Conservation (phyloP, 768 basidiomycete genomes). For the Peribolospora baueri region DNA sequence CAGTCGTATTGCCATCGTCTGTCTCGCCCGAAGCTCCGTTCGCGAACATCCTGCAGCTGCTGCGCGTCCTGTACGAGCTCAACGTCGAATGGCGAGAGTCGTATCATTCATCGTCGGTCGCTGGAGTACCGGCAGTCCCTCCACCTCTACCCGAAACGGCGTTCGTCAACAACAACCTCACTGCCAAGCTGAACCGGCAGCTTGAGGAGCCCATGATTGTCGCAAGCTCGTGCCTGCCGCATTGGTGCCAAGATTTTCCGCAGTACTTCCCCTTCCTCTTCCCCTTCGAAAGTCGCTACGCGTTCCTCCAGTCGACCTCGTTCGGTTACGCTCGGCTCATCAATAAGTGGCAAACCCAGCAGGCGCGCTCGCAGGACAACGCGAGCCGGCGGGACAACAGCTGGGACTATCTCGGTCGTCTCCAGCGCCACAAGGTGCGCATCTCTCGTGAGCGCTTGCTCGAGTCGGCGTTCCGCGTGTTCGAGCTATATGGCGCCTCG, state of each 20-base stretch:
- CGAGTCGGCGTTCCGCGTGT: slow-evolving; percentile 85
- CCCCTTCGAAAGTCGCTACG: slow-evolving; percentile 91
- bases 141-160: slow-evolving; percentile 40
- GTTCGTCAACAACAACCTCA: slow-evolving; percentile 92
- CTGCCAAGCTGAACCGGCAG: slow-evolving; percentile 90
- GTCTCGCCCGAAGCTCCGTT: slow-evolving; percentile 63
- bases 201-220: slow-evolving; percentile 98
- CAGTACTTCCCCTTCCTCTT: slow-evolving; percentile 96
- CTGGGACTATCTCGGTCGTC: slow-evolving; percentile 69
- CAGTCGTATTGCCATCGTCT: slow-evolving; percentile 32
- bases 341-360: slow-evolving; percentile 79
- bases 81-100: slow-evolving; percentile 31
- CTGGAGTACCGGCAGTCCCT: neutral
- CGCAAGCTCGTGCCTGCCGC: slow-evolving; percentile 85
- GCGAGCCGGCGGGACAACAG: slow-evolving; percentile 65
- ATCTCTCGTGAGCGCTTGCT: slow-evolving; percentile 85
- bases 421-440: slow-evolving; percentile 86
- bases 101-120: neutral
- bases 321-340: slow-evolving; percentile 94
- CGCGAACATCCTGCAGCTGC: slow-evolving; percentile 67
- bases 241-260: slow-evolving; percentile 88
- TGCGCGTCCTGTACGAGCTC: slow-evolving; percentile 63
- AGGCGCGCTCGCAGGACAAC: slow-evolving; percentile 30
- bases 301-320: slow-evolving; percentile 88
- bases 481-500: slow-evolving; percentile 71